phyloP scores from a whole-genome alignment of 306 rosid genomes.

The Quercus bicolor region DNA sequence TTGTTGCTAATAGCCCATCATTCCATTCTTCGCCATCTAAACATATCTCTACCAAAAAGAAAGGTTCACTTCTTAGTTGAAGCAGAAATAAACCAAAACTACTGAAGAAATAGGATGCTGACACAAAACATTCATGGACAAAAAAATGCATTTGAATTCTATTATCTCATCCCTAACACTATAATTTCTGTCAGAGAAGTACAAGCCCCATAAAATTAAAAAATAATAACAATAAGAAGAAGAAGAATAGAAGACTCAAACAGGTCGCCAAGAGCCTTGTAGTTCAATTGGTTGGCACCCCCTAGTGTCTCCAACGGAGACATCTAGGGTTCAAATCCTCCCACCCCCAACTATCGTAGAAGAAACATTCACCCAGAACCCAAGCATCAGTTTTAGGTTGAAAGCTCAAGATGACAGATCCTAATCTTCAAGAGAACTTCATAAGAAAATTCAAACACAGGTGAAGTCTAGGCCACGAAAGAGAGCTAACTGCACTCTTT shows the following conservation, averaged over 20 bases:
- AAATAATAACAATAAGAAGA: not conserved
- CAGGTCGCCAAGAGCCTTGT: no score
- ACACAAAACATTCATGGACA: not conserved
- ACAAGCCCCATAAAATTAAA: not conserved
- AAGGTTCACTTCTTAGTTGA: not conserved
- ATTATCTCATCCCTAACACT: not conserved
- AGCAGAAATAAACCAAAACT: slow-evolving; percentile 1
- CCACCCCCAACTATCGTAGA: not conserved
- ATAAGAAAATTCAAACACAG: not conserved
- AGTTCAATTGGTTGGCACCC: no score
- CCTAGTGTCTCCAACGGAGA: no score
- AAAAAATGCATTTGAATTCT: not conserved
- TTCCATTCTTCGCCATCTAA: slow-evolving; percentile 86
- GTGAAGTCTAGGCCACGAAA: not conserved
- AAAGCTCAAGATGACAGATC: not conserved
- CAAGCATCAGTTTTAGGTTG: not conserved
- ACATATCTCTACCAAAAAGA: slow-evolving; percentile 44
- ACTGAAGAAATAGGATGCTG: not conserved
- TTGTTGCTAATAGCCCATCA: slow-evolving; percentile 88
- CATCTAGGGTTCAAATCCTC: no score
- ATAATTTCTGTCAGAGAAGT: not conserved
- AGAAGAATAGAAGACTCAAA: not conserved
- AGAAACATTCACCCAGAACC: not conserved
- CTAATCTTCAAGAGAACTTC: not conserved
- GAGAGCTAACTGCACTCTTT: not conserved